A percentile compares a stretch with the other conserved stretches of the same genome.
Conservation (phyloP, 139 green algal species). For the Asterochloris erici region DNA sequence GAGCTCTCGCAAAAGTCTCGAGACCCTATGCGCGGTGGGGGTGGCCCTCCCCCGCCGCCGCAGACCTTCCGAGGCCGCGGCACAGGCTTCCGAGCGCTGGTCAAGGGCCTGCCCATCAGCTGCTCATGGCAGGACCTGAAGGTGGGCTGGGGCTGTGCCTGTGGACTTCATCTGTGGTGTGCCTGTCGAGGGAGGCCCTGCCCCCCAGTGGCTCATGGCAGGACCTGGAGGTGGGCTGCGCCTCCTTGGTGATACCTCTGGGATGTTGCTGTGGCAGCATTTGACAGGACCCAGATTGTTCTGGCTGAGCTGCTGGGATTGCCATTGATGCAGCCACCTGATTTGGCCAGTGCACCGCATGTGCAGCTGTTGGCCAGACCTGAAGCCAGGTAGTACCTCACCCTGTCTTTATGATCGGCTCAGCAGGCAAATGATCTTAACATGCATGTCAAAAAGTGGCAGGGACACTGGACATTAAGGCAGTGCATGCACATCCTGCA, state of each 20-base stretch:
- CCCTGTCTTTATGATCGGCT: too few relatives aligned
- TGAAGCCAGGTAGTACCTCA: too few relatives aligned
- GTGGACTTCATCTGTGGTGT: neutral
- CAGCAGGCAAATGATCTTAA: too few relatives aligned
- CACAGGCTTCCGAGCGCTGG: slow-evolving; percentile 60
- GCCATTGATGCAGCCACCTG: too few relatives aligned
- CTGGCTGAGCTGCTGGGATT: too few relatives aligned
- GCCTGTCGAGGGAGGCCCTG: slow-evolving; percentile 60
- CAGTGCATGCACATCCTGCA: neutral
- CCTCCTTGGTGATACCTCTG: too few relatives aligned
- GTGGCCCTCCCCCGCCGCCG: slow-evolving; percentile 13
- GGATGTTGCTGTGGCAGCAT: too few relatives aligned
- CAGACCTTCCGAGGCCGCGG: slow-evolving; percentile 14
- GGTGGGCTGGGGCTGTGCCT: slow-evolving; percentile 26
- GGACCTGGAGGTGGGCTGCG: slow-evolving; percentile 78
- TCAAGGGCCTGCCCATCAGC: slow-evolving; percentile 74
- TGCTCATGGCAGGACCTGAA: slow-evolving; percentile 96
- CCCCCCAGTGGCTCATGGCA: slow-evolving; percentile 80
- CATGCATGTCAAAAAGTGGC: too few relatives aligned
- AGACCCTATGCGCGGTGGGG: slow-evolving; percentile 6
- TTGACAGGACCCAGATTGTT: too few relatives aligned
- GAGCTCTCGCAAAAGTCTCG: slow-evolving; percentile 44
- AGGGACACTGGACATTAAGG: too few relatives aligned
- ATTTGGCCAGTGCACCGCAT: too few relatives aligned
- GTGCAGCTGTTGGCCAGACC: too few relatives aligned